Conservation (phyloP, 2,329 filamentous ascomycete species). For the Colletotrichum karsti region DNA sequence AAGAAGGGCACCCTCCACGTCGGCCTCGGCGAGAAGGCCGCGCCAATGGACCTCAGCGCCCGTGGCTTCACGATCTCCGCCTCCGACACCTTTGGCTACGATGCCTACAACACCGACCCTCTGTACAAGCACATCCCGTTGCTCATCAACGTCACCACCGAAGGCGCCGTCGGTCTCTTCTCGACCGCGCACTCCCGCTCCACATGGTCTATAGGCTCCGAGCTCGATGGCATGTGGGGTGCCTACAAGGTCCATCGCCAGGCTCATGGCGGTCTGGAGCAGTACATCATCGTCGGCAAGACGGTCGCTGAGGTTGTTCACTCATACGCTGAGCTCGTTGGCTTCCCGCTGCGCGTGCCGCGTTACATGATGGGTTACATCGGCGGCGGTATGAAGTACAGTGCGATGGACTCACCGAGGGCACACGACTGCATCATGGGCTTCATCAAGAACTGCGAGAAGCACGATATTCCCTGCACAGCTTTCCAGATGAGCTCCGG, state of each 20-base stretch:
- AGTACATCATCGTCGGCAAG: slow-evolving; percentile 73
- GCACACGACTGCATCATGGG: slow-evolving; percentile 68
- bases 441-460: slow-evolving; percentile 67
- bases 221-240: slow-evolving; percentile 81
- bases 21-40: slow-evolving; percentile 76
- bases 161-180: slow-evolving; percentile 73
- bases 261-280: slow-evolving; percentile 75
- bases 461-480: slow-evolving; percentile 74
- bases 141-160: slow-evolving; percentile 71
- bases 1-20: slow-evolving; percentile 71
- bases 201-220: slow-evolving; percentile 72
- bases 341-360: slow-evolving; percentile 73
- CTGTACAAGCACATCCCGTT: slow-evolving; percentile 81
- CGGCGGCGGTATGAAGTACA: slow-evolving; percentile 68
- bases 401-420: slow-evolving; percentile 56
- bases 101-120: slow-evolving; percentile 75
- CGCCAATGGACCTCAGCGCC: slow-evolving; percentile 76
- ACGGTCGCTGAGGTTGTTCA: slow-evolving; percentile 73
- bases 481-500: slow-evolving; percentile 79
- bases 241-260: slow-evolving; percentile 79
- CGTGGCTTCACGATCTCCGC: slow-evolving; percentile 73
- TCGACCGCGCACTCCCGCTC: slow-evolving; percentile 73
- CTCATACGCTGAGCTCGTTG: slow-evolving; percentile 73
- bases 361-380: slow-evolving; percentile 80
- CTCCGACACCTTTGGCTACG: slow-evolving; percentile 79